Base-by-base conservation (phyloP, 305 asterid species). In the Andrographis paniculata region DNA sequence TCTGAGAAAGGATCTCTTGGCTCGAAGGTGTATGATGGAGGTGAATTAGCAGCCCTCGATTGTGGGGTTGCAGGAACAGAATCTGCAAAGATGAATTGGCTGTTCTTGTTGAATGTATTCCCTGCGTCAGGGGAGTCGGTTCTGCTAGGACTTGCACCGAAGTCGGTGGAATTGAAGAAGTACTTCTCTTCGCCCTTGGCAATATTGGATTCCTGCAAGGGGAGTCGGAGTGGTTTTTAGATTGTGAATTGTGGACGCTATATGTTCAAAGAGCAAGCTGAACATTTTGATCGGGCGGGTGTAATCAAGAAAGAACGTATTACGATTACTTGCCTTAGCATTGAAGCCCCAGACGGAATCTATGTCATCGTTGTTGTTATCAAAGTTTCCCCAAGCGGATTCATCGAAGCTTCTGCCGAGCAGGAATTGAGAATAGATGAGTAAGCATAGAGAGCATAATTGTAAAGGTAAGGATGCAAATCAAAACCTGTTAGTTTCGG, bases 311-410 rank as follows among this genome's bases (percentile, higher is more conserved):
- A 28, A 28, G 10, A 6, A 28, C 10, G 33, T 28, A 1, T 6
- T 28, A 28, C 10, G 33, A 46, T 43, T 38, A 58, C 88, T 63
- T 67, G 75, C 96, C 94, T 91, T 91, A 22, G 84, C 60, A 65
- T 65, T 67, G 73, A 91, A 86, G 71, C 96, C 99, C 99, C 99
- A 91, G 18, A 86, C 96, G 18, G 99, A 91, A 70, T 91, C 96
- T 44, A 83, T 62, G 68, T 91, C 96, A 58, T 91, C 96, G 45
- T 80, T 86, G 64, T 78, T 77, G 80, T n/a, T n/a, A n/a, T 83
- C 94, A 43, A 83, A 91, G 50, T 72, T 77, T 39, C 94, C 96
- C 99, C 95, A 91, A 17, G 71, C 43, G 59, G 95, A 62, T 55
- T 86, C 96, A 38, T 86, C 96, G 68, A 83, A 80, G 76, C 87